Conservation (phyloP, 768 basidiomycete species). For the Trametes cingulata region DNA sequence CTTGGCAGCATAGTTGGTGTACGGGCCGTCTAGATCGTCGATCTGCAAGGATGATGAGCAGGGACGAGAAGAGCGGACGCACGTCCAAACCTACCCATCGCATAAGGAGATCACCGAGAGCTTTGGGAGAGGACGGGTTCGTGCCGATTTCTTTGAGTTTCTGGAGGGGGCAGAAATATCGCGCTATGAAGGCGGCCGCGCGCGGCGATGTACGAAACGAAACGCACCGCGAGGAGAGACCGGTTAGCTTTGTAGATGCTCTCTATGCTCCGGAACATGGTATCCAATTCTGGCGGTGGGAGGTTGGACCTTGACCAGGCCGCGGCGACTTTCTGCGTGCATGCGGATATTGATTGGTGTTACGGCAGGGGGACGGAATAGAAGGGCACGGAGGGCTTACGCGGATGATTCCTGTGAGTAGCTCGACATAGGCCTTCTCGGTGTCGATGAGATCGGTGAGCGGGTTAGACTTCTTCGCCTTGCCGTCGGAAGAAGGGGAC, state of each 20-base stretch:
- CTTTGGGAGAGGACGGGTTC: conserved; percentile 90
- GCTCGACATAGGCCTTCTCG: conserved; percentile 89
- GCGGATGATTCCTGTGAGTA: conserved; percentile 86
- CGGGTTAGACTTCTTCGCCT: conserved; percentile 72
- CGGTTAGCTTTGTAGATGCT: conserved; percentile 91
- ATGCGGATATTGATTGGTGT: conserved; percentile 18
- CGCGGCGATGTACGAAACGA: conserved; percentile 1
- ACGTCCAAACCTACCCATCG: conserved; percentile 74
- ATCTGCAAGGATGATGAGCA: conserved; percentile 53
- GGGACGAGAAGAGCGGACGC: conserved; percentile 5
- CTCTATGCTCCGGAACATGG: conserved; percentile 94
- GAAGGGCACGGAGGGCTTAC: conserved; percentile 47
- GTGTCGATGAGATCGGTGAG: conserved; percentile 91
- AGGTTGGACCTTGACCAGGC: conserved; percentile 97
- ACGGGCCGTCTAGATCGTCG: conserved; percentile 86
- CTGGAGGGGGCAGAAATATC: conserved; percentile 42
- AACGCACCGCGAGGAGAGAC: conserved; percentile 66
- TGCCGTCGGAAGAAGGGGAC: conserved; percentile 42
- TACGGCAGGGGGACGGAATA: conserved; percentile 1
- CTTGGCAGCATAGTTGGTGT: conserved; percentile 74
- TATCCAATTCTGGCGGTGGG: conserved; percentile 87
- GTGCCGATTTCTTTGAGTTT: conserved; percentile 93
- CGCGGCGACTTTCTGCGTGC: conserved; percentile 84
- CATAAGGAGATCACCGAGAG: conserved; percentile 93
- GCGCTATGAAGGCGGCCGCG: conserved; percentile 23